Conservation (phyloP, 768 basidiomycete species). For the Suillus fuscotomentosus region DNA sequence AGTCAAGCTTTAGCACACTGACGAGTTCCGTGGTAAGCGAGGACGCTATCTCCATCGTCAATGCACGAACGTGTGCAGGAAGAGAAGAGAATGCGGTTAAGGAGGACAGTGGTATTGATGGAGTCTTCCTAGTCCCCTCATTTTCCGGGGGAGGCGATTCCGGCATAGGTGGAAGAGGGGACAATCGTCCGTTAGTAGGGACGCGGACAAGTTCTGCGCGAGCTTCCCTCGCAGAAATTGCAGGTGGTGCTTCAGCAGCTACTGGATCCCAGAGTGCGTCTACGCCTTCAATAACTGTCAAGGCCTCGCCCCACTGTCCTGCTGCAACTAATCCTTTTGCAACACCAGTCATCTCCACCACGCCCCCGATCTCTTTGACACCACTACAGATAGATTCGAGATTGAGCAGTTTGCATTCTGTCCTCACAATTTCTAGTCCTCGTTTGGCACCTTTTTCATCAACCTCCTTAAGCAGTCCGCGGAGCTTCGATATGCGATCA, state of each 20-base stretch:
- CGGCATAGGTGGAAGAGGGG: constrained; percentile 36
- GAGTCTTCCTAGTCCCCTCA: constrained; percentile 27
- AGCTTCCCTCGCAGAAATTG: constrained; percentile 4
- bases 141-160: constrained; percentile 23
- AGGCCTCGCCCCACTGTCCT: constrained; percentile 86
- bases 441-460: constrained; percentile 75
- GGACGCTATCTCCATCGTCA: constrained; percentile 73
- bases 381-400: constrained; percentile 60
- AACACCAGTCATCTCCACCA: constrained; percentile 76
- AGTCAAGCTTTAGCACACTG: constrained; percentile 63
- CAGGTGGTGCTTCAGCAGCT: constrained; percentile 6
- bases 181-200: constrained; percentile 17
- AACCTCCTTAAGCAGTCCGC: constrained; percentile 68
- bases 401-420: constrained; percentile 59
- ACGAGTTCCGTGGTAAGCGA: constrained; percentile 79
- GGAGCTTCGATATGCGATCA: constrained; percentile 68
- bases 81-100: constrained; percentile 73
- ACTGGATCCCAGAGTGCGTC: constrained; percentile 52
- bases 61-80: constrained; percentile 65
- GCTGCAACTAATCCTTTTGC: constrained; percentile 73
- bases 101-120: constrained; percentile 59
- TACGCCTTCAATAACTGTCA: constrained; percentile 71
- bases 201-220: constrained; percentile 12
- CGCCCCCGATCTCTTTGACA: constrained; percentile 60
- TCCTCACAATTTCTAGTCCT: constrained; percentile 72